Conservation (phyloP, 2,329 filamentous ascomycete species). For the Phaeosphaeria sp. region DNA sequence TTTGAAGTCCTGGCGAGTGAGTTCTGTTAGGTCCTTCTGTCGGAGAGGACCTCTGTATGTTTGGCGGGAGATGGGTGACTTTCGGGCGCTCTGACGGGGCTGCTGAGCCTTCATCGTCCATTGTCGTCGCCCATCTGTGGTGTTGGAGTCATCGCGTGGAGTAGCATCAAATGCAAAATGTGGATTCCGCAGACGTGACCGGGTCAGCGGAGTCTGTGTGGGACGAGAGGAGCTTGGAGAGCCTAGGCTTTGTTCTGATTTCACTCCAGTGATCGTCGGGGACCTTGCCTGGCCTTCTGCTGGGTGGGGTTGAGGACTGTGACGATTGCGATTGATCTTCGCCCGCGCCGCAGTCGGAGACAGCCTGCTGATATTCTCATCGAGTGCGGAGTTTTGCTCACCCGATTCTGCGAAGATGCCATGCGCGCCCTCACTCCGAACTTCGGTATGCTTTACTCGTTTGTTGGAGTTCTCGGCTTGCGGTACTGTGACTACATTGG, state of each 20-base stretch:
- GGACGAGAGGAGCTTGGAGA: conserved; percentile 15
- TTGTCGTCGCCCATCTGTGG: conserved; percentile 25
- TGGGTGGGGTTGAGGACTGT: neutral
- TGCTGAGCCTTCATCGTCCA: conserved; percentile 29
- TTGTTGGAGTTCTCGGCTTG: conserved; percentile 26
- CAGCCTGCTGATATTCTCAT: conserved; percentile 21
- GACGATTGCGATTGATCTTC: conserved; percentile 28
- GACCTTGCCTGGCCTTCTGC: conserved; percentile 5
- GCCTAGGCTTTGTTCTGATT: conserved; percentile 20
- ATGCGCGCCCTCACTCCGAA: conserved; percentile 16
- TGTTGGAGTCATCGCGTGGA: conserved; percentile 11
- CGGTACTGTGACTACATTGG: conserved; percentile 26
- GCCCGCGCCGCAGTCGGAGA: conserved; percentile 32
- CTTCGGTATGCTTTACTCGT: conserved; percentile 18
- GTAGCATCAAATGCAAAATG: conserved; percentile 7
- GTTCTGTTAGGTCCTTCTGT: conserved; percentile 61
- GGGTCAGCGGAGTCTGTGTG: conserved; percentile 8
- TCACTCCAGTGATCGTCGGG: conserved; percentile 17
- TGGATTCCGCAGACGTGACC: conserved; percentile 2
- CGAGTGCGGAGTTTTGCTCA: conserved; percentile 23
- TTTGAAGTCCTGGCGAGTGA: conserved; percentile 78
- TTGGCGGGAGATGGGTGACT: conserved; percentile 3
- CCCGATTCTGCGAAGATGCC: conserved; percentile 35
- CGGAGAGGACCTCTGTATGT: conserved; percentile 50
- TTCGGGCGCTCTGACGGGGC: conserved; percentile 16